A percentile compares a stretch with the other conserved stretches of the same genome.
phyloP scores from a whole-genome alignment of 768 basidiomycete genomes.

The Suillus ampliporus region DNA sequence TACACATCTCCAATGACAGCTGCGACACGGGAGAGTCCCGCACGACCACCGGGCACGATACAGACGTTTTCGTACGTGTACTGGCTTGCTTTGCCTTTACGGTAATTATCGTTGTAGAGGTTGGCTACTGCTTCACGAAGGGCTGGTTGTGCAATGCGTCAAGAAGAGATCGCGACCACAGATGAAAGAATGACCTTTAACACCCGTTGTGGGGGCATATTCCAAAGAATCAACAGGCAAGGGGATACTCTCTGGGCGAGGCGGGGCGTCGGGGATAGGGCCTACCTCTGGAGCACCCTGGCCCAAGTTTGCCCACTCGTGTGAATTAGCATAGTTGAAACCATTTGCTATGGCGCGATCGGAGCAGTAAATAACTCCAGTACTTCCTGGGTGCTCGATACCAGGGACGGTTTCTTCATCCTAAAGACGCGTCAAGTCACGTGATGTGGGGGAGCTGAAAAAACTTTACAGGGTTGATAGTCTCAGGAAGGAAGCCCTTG shows the following conservation, averaged over 20 bases:
- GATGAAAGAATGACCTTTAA: slow-evolving; percentile 60
- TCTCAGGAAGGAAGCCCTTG: slow-evolving; percentile 66
- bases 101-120: slow-evolving; percentile 88
- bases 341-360: slow-evolving; percentile 96
- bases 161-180: slow-evolving; percentile 5
- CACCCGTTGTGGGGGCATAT: slow-evolving; percentile 93
- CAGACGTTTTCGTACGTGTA: slow-evolving; percentile 94
- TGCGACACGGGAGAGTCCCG: slow-evolving; percentile 89
- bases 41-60: slow-evolving; percentile 92
- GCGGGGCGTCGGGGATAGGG: slow-evolving; percentile 74
- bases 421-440: slow-evolving; percentile 37
- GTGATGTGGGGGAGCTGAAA: not conserved
- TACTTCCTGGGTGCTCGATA: slow-evolving; percentile 75
- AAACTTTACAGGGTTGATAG: slow-evolving; percentile 65
- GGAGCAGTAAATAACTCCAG: slow-evolving; percentile 83
- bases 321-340: slow-evolving; percentile 76
- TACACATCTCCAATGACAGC: slow-evolving; percentile 93
- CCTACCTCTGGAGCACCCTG: slow-evolving; percentile 93
- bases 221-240: slow-evolving; percentile 77
- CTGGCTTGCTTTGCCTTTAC: slow-evolving; percentile 78
- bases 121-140: slow-evolving; percentile 90
- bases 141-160: slow-evolving; percentile 42
- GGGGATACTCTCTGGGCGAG: slow-evolving; percentile 67
- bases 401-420: slow-evolving; percentile 92
- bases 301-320: slow-evolving; percentile 90